Percentiles rank a stretch among this genome's conserved stretches.
Conservation (phyloP, 441 rosid species). For the Viola pubescens region DNA sequence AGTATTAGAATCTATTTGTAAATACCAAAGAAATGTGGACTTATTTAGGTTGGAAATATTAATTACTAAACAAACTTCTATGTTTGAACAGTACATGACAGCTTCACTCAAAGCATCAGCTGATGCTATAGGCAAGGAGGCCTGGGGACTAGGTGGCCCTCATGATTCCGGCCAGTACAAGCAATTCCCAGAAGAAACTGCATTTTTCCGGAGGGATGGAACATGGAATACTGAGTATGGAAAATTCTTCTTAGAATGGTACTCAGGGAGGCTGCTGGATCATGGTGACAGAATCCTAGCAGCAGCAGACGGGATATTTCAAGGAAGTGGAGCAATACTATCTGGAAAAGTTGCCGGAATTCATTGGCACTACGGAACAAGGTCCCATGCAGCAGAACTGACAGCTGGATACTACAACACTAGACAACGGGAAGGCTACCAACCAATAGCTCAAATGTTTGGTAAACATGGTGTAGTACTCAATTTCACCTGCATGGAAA, state of each 20-base stretch:
- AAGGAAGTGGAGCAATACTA: conserved; percentile 56
- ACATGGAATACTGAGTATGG: conserved; percentile 86
- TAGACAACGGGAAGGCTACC: conserved; percentile 65
- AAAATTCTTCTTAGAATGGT: conserved; percentile 80
- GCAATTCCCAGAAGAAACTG: conserved; percentile 74
- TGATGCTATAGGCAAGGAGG: conserved; percentile 47
- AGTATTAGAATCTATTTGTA: no score
- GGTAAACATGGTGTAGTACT: conserved; percentile 54
- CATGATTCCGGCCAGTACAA: conserved; percentile 82
- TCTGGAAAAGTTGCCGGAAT: conserved; percentile 88
- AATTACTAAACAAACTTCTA: conserved; percentile 17
- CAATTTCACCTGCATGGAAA: conserved; percentile 97
- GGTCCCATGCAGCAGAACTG: conserved; percentile 93
- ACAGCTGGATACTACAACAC: conserved; percentile 88
- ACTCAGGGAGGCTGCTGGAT: conserved; percentile 58
- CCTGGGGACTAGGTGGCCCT: conserved; percentile 79
- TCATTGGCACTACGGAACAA: conserved; percentile 89
- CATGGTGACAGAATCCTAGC: conserved; percentile 72
- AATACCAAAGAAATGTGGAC: not conserved
- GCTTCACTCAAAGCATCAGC: conserved; percentile 78
- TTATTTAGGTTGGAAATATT: conserved; percentile 6
- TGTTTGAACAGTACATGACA: conserved; percentile 66
- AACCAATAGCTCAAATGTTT: conserved; percentile 66
- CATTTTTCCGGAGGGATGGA: conserved; percentile 70
- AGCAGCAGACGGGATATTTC: conserved; percentile 60